Evolutionary conservation across 1,284 basidiomycete species (phyloP).

Genomic region (Boletus sp.): DNA sequence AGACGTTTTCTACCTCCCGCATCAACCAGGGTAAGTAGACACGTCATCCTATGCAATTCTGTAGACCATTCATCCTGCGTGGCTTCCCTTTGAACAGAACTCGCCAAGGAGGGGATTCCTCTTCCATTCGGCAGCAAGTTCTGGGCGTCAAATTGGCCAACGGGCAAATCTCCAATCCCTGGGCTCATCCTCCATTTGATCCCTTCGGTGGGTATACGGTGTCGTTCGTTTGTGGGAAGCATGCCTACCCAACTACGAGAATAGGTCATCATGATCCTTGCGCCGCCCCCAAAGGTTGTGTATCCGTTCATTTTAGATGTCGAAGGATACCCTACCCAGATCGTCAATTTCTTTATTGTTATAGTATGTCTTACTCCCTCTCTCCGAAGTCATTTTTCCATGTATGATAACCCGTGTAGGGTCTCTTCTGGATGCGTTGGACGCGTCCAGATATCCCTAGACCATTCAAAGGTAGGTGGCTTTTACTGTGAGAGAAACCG

Average conservation of each 20-base stretch:
- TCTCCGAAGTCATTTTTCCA: too few relatives aligned
- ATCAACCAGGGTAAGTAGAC: slow-evolving; percentile 41
- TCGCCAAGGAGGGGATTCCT: slow-evolving; percentile 41
- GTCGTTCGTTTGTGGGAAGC: not conserved
- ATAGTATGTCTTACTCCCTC: slow-evolving; percentile 32
- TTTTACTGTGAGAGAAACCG: not conserved
- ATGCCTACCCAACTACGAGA: not conserved
- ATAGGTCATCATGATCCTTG: slow-evolving; percentile 49
- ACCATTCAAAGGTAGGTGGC: slow-evolving; percentile 51
- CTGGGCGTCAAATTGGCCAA: slow-evolving; percentile 41
- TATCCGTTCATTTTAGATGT: slow-evolving; percentile 57
- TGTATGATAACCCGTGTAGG: slow-evolving; percentile 30
- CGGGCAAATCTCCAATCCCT: slow-evolving; percentile 36
- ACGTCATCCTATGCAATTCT: too few relatives aligned
- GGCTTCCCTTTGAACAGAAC: slow-evolving; percentile 27
- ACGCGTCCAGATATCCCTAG: slow-evolving; percentile 43
- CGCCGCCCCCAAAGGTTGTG: slow-evolving; percentile 41
- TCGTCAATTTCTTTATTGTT: slow-evolving; percentile 55
- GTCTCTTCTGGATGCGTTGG: slow-evolving; percentile 56
- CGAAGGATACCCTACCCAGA: slow-evolving; percentile 53
- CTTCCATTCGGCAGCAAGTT: slow-evolving; percentile 38
- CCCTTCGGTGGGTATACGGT: slow-evolving; percentile 31
- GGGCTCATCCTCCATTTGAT: slow-evolving; percentile 38
- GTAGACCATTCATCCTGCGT: too few relatives aligned
- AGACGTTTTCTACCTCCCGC: slow-evolving; percentile 44